Base-by-base conservation (phyloP, 306 rosid species). In the Fragaria vesca region DNA sequence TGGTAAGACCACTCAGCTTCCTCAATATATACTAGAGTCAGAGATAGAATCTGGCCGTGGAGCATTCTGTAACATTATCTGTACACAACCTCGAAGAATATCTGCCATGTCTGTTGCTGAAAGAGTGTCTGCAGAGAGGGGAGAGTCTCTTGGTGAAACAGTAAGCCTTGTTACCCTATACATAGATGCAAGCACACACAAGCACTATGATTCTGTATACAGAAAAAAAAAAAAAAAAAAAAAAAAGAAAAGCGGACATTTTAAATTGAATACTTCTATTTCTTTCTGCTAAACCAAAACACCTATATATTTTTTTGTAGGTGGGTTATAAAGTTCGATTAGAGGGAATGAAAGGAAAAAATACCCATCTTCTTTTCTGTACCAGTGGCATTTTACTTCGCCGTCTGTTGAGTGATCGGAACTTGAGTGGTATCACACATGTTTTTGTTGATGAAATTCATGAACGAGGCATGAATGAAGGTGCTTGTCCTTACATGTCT, bases 281-380 rank as follows among this genome's bases (percentile, higher is more conserved):
- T 89, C 78, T 85, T 87, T 82, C 90, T 86, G 90, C 85, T 76
- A 88, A 89, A 89, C 90, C 87, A 83, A 88, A 89, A 89, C 88
- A 85, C 87, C 89, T 85, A 83, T 92, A 86, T 85, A 8, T 43
- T 9, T 43, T 94, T 89, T 90, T 91, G 54, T 81, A 87, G 91
- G 87, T 87, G 74, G 91, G 91, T 73, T 87, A 85, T 78, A 87
- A 87, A 85, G 91, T 87, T 82, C 85, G 91, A 68, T 69, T 87
- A 73, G 91, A 87, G 84, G 91, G 91, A 72, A 80, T 87, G 87
- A 85, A 74, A 70, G 91, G 91, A 54, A 87, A 87, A 76, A 87
- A 87, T 77, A 87, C 91, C 77, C 91, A 87, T 73, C 88, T 87
- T 38, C 86, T 87, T 54, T 87, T 85, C 67, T 87, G 91, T 72